phyloP scores from a whole-genome alignment of 352 stramenopile species.

The Saprolegnia parasitica region DNA sequence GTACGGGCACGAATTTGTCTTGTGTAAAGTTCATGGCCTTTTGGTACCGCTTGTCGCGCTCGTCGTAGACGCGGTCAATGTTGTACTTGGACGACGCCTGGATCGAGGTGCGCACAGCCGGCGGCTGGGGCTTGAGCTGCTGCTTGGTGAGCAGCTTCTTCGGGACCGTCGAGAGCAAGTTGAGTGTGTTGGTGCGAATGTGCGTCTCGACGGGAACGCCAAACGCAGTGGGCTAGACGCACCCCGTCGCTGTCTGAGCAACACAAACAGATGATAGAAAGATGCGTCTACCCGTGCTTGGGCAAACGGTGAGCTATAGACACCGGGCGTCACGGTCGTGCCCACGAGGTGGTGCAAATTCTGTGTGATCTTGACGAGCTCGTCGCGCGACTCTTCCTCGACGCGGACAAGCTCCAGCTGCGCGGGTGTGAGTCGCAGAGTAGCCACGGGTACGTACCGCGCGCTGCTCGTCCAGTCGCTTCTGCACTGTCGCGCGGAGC shows the following conservation, averaged over 20 bases:
- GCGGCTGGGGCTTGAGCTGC: conserved; percentile 36
- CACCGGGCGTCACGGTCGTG: conserved; percentile 44
- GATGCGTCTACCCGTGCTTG: conserved; percentile 23
- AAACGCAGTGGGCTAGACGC: conserved; percentile 42
- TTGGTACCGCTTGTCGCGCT: conserved; percentile 59
- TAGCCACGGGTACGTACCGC: conserved; percentile 30
- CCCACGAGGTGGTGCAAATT: conserved; percentile 63
- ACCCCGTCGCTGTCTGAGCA: too few relatives aligned
- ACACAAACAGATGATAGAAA: too few relatives aligned
- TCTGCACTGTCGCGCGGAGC: conserved; percentile 43
- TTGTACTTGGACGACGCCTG: conserved; percentile 46
- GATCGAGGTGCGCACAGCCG: conserved; percentile 40
- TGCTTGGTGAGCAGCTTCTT: conserved; percentile 37
- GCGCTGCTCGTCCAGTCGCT: conserved; percentile 44
- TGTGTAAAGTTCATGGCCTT: conserved; percentile 34
- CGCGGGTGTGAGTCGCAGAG: not conserved
- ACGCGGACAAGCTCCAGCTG: conserved; percentile 39
- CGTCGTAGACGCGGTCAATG: conserved; percentile 38
- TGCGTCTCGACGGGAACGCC: conserved; percentile 55
- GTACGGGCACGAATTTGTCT: conserved; percentile 24
- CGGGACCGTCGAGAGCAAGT: conserved; percentile 23
- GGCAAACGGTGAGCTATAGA: conserved; percentile 53
- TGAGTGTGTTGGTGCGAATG: conserved; percentile 46
- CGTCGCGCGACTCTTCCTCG: conserved; percentile 38
- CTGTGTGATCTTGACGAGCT: conserved; percentile 50